Conservation (phyloP, 2,329 filamentous ascomycete genomes). For the Parafenestella ontariensis region DNA sequence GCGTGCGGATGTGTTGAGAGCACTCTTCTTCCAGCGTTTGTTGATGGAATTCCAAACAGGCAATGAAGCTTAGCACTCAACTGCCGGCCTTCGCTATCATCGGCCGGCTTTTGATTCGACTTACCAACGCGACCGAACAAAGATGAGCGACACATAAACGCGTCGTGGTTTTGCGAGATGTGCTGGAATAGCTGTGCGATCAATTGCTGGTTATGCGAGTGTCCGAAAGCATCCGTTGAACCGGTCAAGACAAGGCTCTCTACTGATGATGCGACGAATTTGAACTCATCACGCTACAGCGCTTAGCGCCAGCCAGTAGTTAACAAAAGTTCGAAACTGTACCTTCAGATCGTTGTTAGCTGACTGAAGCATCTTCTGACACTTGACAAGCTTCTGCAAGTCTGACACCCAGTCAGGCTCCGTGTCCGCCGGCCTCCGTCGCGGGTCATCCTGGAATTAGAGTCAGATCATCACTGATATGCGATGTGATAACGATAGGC, state of each 20-base stretch:
- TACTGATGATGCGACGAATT: slow-evolving; percentile 50
- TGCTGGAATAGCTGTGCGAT: slow-evolving; percentile 50
- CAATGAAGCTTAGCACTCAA: slow-evolving; percentile 74
- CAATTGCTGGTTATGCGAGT: slow-evolving; percentile 56
- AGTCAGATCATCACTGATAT: slow-evolving; percentile 11
- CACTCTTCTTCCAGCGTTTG: slow-evolving; percentile 38
- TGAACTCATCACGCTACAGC: slow-evolving; percentile 41
- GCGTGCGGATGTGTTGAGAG: slow-evolving; percentile 65
- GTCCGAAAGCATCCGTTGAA: slow-evolving; percentile 48
- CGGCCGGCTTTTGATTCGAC: slow-evolving; percentile 47
- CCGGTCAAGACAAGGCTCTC: slow-evolving; percentile 43
- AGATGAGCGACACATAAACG: slow-evolving; percentile 69
- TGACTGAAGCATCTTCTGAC: slow-evolving; percentile 55
- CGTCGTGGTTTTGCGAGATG: slow-evolving; percentile 60
- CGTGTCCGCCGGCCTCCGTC: slow-evolving; percentile 26
- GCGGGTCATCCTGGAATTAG: slow-evolving; percentile 49
- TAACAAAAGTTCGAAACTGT: slow-evolving; percentile 5
- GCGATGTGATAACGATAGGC: slow-evolving; percentile 11
- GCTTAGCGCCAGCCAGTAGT: neutral
- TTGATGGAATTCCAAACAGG: slow-evolving; percentile 69
- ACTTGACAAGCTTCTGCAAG: slow-evolving; percentile 39
- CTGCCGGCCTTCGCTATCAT: slow-evolving; percentile 61
- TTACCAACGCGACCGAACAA: slow-evolving; percentile 62
- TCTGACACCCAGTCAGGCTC: slow-evolving; percentile 42
- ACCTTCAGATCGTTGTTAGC: slow-evolving; percentile 52